These are phyloP conservation scores for Begonia loranthoides DNA, from an alignment of 306 rosid genomes.

Conservation along the genomic window DNA sequence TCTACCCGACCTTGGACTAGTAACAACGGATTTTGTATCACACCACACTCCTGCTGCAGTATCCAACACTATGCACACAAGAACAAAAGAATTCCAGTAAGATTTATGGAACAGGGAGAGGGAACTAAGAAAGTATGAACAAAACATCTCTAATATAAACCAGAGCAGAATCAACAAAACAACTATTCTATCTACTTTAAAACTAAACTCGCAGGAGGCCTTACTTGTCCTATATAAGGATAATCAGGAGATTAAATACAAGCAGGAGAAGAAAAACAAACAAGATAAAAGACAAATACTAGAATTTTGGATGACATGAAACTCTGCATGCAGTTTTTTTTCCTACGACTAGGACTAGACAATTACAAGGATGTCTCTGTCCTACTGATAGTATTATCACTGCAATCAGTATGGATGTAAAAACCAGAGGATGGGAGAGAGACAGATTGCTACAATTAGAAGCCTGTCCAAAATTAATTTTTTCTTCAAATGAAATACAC, in stretches of 20 bases:
- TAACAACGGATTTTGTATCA: constrained; percentile 95
- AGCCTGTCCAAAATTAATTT: too few relatives aligned
- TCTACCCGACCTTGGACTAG: constrained; percentile 90
- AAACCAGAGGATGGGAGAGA: too few relatives aligned
- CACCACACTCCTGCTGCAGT: constrained; percentile 99
- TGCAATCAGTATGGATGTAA: too few relatives aligned
- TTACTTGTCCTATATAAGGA: background rate
- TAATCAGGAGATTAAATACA: background rate
- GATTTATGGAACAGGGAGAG: background rate
- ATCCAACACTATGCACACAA: constrained; percentile 68
- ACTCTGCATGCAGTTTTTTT: too few relatives aligned
- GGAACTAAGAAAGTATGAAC: background rate
- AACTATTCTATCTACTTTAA: background rate
- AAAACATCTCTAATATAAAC: background rate
- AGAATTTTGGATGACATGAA: too few relatives aligned
- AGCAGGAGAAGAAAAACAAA: background rate
- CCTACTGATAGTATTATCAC: too few relatives aligned
- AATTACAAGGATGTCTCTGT: too few relatives aligned
- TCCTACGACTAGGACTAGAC: too few relatives aligned
- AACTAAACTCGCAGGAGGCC: background rate
- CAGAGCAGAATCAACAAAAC: background rate
- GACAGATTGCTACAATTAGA: too few relatives aligned
- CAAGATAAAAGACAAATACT: too few relatives aligned
- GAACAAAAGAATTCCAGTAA: constrained; percentile 10
- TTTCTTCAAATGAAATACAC: too few relatives aligned